Evolutionary conservation across 1,284 basidiomycete genomes (phyloP).

Genomic region (Cutaneotrichosporon dermatis): DNA sequence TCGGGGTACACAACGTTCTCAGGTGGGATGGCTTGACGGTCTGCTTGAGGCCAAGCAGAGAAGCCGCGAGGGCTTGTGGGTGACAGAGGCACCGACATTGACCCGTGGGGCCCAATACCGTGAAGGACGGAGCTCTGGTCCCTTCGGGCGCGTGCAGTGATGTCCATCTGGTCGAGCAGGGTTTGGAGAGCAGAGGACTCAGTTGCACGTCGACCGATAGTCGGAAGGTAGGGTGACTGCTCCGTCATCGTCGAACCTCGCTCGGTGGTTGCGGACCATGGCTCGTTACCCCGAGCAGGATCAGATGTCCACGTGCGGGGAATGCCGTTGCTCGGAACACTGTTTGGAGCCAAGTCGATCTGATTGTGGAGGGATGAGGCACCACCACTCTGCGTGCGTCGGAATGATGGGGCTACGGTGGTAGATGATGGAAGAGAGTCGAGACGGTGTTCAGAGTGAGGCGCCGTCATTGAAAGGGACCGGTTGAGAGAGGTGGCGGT

Average conservation of each 20-base stretch:
- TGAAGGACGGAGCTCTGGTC: constrained; percentile 9
- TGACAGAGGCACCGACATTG: background rate
- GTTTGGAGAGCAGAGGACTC: constrained; percentile 22
- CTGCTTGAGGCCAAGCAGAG: constrained; percentile 15
- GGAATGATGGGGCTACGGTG: background rate
- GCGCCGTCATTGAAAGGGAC: background rate
- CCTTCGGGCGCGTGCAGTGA: constrained; percentile 24
- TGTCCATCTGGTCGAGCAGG: constrained; percentile 29
- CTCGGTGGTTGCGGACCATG: too few relatives aligned
- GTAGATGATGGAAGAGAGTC: background rate
- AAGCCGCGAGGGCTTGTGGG: background rate
- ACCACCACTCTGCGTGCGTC: background rate
- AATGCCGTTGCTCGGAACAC: too few relatives aligned
- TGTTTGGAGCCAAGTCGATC: background rate
- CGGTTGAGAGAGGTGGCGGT: background rate
- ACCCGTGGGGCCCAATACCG: too few relatives aligned
- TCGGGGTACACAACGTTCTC: constrained; percentile 40
- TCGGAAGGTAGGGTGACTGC: background rate
- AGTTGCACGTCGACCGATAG: background rate
- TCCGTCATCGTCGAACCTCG: too few relatives aligned
- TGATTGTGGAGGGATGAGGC: background rate
- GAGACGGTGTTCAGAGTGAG: background rate
- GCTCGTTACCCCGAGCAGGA: too few relatives aligned
- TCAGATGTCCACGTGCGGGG: too few relatives aligned
- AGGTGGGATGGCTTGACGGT: constrained; percentile 33